Conservation (phyloP, 2,329 filamentous ascomycete species). For the Exophiala sideris region DNA sequence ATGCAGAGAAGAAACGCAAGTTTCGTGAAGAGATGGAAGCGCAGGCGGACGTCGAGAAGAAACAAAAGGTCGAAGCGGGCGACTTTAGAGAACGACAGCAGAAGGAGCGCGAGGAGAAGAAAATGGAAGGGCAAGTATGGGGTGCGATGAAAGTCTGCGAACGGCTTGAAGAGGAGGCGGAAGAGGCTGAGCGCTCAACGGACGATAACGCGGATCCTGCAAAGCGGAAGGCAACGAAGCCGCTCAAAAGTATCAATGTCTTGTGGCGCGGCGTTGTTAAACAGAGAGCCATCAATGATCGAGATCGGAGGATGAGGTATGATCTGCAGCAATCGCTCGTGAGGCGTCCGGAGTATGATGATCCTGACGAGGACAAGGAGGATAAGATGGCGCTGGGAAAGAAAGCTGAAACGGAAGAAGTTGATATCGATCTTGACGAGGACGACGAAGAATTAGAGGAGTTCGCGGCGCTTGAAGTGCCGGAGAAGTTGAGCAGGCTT, state of each 20-base stretch:
- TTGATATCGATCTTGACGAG: constrained; percentile 67
- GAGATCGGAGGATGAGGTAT: constrained; percentile 62
- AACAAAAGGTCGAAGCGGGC: constrained; percentile 60
- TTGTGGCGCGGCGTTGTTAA: constrained; percentile 75
- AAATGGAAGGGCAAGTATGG: constrained; percentile 65
- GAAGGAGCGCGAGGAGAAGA: constrained; percentile 65
- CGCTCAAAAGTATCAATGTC: constrained; percentile 67
- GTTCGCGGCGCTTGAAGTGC: constrained; percentile 67
- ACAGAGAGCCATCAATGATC: constrained; percentile 65
- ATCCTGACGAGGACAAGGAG: constrained; percentile 67
- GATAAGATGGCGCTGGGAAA: constrained; percentile 63
- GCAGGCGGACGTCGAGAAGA: constrained; percentile 54
- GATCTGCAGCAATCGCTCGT: constrained; percentile 64
- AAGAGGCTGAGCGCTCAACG: constrained; percentile 24
- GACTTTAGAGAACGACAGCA: constrained; percentile 72
- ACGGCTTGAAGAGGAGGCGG: constrained; percentile 57
- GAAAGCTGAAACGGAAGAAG: constrained; percentile 41
- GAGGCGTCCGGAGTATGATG: constrained; percentile 62
- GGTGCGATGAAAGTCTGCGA: constrained; percentile 83
- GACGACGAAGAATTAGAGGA: constrained; percentile 77
- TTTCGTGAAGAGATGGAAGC: constrained; percentile 59
- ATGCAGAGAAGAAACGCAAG: constrained; percentile 78
- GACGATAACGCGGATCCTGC: background rate
- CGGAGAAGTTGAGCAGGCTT: constrained; percentile 64
- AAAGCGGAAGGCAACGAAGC: constrained; percentile 40